Conservation (phyloP, 2,329 filamentous ascomycete genomes). For the Didymella lethalis region DNA sequence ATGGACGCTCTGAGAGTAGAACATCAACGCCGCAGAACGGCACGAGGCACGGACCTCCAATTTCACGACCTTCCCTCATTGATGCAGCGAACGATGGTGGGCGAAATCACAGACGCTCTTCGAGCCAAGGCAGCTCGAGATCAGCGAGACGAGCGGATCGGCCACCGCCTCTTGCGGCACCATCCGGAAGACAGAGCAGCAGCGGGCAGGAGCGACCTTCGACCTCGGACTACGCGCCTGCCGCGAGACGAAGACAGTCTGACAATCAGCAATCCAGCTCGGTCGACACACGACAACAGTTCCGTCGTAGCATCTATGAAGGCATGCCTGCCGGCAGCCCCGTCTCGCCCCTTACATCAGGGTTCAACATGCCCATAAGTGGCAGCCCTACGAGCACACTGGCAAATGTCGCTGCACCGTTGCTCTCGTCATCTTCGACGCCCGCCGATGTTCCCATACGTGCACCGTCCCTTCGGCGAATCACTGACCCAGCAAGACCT, state of each 20-base stretch:
- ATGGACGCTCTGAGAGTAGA: slow-evolving; percentile 47
- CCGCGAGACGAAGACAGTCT: slow-evolving; percentile 49
- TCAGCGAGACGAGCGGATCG: slow-evolving; percentile 46
- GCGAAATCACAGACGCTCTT: slow-evolving; percentile 54
- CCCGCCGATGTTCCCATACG: slow-evolving; percentile 27
- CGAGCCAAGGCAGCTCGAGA: slow-evolving; percentile 57
- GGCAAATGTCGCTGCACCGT: slow-evolving; percentile 35
- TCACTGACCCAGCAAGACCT: slow-evolving; percentile 42
- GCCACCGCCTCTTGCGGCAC: slow-evolving; percentile 33
- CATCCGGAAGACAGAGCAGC: slow-evolving; percentile 57
- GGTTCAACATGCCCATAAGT: slow-evolving; percentile 36
- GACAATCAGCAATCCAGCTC: slow-evolving; percentile 56
- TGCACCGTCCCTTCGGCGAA: slow-evolving; percentile 39
- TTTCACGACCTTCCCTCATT: slow-evolving; percentile 58
- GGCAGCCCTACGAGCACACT: slow-evolving; percentile 41
- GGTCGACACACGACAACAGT: slow-evolving; percentile 49
- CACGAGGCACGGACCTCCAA: slow-evolving; percentile 54
- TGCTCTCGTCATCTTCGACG: slow-evolving; percentile 30
- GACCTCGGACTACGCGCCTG: slow-evolving; percentile 32
- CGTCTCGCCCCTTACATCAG: slow-evolving; percentile 39
- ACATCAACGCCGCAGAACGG: slow-evolving; percentile 44
- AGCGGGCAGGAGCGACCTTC: slow-evolving; percentile 60
- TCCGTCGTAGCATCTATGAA: slow-evolving; percentile 40
- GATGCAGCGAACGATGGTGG: slow-evolving; percentile 50
- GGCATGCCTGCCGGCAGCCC: slow-evolving; percentile 37